Evolutionary conservation across 2,329 filamentous ascomycete species (phyloP), one percentile per base, ranked within the genome.

Genomic region (Beauveria medogensis): DNA sequence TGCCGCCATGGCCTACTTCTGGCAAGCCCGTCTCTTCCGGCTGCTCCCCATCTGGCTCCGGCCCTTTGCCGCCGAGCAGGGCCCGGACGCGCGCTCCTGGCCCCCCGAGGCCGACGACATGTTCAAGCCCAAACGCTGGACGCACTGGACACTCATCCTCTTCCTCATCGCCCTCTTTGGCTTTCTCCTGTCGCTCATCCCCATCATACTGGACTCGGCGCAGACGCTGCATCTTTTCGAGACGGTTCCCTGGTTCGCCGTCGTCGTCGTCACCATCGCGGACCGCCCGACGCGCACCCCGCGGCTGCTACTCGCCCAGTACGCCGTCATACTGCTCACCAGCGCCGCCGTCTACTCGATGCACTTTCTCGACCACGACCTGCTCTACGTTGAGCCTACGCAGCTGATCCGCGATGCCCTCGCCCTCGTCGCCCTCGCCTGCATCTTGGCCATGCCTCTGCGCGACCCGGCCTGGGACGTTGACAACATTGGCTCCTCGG

Each of bases 51-150:
- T 67, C 48, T 80, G 77, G 76, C 67, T 73, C 16, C 71, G 69
- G 10, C 73, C 74, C 2, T 81, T 81, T 62, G 78, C 78, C 3
- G 67, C 70, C 9, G 78, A 81, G 64, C 63, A 73, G 22, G 65
- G 52, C 0, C 65, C 67, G 1, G 63, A 61, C 1, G 24, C 24
- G 4, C 24, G n/a, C 56, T 18, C 30, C 26, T 41, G 34, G 34
- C 14, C 12, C n/a, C 20, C 47, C 41, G 54, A 24, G 5, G 40
- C 34, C 28, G 26, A 47, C 41, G 43, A 47, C 20, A 40, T 59
- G 0, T 44, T 64, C 20, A 72, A 69, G 44, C 63, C 67, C 26
- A 73, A 65, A 48, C 58, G 64, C 12, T 79, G 75, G 77, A 75
- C 70, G 1, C 64, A 70, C 46, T 78, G 75, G 74, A 76, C 75